phyloP scores from a whole-genome alignment of 148 eudicot genomes.

The Rhododendron williamsianum region DNA sequence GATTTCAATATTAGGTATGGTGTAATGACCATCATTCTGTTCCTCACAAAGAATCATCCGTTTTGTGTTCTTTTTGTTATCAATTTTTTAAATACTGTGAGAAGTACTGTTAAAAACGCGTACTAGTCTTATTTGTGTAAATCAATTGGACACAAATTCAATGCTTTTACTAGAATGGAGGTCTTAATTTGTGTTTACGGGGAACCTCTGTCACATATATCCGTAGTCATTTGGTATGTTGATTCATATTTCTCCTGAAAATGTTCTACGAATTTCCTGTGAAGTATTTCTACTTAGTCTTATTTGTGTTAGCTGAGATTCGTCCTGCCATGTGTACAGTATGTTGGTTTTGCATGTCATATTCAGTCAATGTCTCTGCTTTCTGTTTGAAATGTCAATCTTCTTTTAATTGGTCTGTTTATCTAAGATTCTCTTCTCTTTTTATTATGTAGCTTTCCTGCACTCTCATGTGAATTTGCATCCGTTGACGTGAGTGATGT shows the following conservation, averaged over 20 bases:
- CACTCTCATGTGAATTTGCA: constrained; percentile 96
- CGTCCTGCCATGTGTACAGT: neutral
- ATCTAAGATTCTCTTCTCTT: constrained; percentile 13
- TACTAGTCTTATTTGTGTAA: neutral
- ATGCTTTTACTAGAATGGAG: neutral
- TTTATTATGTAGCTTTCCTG: constrained; percentile 67
- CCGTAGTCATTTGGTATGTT: neutral
- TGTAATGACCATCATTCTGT: neutral
- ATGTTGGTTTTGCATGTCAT: neutral
- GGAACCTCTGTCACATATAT: neutral
- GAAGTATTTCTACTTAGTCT: neutral
- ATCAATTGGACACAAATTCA: neutral
- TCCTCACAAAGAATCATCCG: neutral
- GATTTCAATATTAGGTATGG: constrained; percentile 77
- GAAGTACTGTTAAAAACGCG: neutral
- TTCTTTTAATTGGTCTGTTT: neutral
- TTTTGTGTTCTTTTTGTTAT: neutral
- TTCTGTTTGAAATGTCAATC: neutral
- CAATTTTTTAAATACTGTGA: neutral
- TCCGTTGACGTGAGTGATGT: constrained; percentile 94
- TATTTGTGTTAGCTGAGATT: neutral
- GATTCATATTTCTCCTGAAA: neutral
- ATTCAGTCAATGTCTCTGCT: neutral
- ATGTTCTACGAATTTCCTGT: neutral
- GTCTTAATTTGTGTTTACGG: neutral